Evolutionary conservation across 2,329 filamentous ascomycete genomes (phyloP).

Genomic region (Monosporascus sp.): DNA sequence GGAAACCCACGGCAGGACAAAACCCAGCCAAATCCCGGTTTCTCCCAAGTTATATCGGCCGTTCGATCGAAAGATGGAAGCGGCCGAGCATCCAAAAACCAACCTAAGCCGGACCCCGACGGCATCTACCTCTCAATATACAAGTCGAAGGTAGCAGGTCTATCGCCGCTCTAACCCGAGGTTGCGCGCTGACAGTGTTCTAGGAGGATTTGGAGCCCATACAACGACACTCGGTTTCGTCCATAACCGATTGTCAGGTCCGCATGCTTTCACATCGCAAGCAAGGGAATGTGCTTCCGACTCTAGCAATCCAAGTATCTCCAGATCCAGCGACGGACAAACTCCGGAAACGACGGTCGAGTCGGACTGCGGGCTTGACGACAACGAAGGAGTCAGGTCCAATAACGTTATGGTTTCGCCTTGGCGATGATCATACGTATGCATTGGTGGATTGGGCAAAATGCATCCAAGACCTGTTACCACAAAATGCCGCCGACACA

Average conservation of each 20-base stretch:
- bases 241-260: slow-evolving; percentile 52
- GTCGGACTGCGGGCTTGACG: slow-evolving; percentile 53
- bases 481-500: slow-evolving; percentile 35
- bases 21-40: slow-evolving; percentile 29
- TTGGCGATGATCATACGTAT: slow-evolving; percentile 45
- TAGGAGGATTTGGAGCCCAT: slow-evolving; percentile 50
- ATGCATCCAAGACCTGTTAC: slow-evolving; percentile 41
- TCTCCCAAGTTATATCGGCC: slow-evolving; percentile 35
- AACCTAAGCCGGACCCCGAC: slow-evolving; percentile 31
- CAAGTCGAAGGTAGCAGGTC: slow-evolving; percentile 46
- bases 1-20: slow-evolving; percentile 35
- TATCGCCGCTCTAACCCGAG: not conserved
- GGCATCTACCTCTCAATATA: slow-evolving; percentile 48
- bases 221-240: slow-evolving; percentile 47
- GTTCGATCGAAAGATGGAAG: slow-evolving; percentile 33
- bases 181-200: slow-evolving; percentile 10
- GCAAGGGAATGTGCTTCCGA: slow-evolving; percentile 53
- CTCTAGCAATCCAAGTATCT: slow-evolving; percentile 51
- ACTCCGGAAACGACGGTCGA: slow-evolving; percentile 59
- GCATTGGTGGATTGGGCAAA: slow-evolving; percentile 56
- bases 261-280: slow-evolving; percentile 58
- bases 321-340: slow-evolving; percentile 50
- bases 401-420: slow-evolving; percentile 52
- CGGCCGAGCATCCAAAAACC: slow-evolving; percentile 30
- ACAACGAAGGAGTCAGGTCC: slow-evolving; percentile 44